A percentile compares a stretch with the other conserved stretches of the same genome.
Evolutionary conservation across 306 rosid species (phyloP).

Genomic region (Senna siamea): DNA sequence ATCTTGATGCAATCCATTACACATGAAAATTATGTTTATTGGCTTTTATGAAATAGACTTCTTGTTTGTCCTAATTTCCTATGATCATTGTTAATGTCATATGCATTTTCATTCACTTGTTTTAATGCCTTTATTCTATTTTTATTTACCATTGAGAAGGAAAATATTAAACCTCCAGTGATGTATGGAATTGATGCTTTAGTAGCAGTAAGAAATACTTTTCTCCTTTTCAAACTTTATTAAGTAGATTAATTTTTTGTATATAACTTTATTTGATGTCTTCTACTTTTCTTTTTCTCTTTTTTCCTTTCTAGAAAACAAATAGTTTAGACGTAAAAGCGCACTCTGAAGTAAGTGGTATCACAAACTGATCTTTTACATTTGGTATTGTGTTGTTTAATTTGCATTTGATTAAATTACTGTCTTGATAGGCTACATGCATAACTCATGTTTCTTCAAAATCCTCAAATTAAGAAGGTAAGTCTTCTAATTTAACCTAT

Average conservation of each 20-base stretch:
- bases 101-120: background rate
- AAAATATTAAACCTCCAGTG: slow-evolving; percentile 70
- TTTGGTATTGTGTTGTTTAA: slow-evolving; percentile 20
- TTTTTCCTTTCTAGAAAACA: slow-evolving; percentile 53
- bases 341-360: slow-evolving; percentile 60
- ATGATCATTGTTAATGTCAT: background rate
- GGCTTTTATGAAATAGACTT: slow-evolving; percentile 11
- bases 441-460: slow-evolving; percentile 57
- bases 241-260: background rate
- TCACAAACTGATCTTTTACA: background rate
- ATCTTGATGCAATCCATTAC: background rate
- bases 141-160: slow-evolving; percentile 55
- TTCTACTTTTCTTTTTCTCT: background rate
- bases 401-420: slow-evolving; percentile 11
- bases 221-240: slow-evolving; percentile 12
- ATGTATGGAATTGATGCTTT: slow-evolving; percentile 77
- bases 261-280: slow-evolving; percentile 28
- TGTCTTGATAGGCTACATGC: slow-evolving; percentile 43
- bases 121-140: slow-evolving; percentile 13
- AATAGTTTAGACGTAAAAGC: slow-evolving; percentile 45
- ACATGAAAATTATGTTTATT: background rate
- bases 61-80: background rate
- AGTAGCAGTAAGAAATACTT: slow-evolving; percentile 54
- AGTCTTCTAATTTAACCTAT: slow-evolving; percentile 3
- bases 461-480: slow-evolving; percentile 75